Evolutionary conservation across 2,329 filamentous ascomycete genomes (phyloP), one percentile per base, ranked within the genome.

Genomic region (Penicillium sclerotigenum): DNA sequence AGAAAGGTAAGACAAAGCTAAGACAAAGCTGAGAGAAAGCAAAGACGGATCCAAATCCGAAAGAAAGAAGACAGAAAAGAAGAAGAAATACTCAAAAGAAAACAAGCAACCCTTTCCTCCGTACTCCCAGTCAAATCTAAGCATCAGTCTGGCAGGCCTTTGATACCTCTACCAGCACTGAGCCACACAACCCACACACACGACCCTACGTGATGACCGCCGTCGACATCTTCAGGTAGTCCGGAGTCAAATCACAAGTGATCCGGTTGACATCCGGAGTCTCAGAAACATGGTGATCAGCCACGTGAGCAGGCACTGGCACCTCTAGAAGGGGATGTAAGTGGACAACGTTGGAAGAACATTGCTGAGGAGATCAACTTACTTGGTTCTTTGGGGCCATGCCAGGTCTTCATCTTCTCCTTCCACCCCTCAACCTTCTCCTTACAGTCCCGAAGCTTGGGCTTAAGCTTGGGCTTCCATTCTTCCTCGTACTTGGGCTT

Each of bases 141-240:
- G 18, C 26, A 42, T 24, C 36, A 45, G 31, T 8, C 22, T 24
- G 16, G 29, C 38, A 29, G 31, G 40, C 29, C 31, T 45, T 52
- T 20, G 6, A 37, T 52, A 36, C 40, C 51, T 48, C 43, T 48
- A 41, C 33, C 26, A 8, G 20, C 20, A 53, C 52, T 37, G 20
- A 43, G 52, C 29, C 13, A 36, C 8, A 22, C 3, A 18, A 46
- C 16, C 6, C 3, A 24, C 29, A 20, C 20, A 18, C n/a, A 18
- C 8, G 3, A 18, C 31, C 14, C 42, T 47, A 47, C 5, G 14
- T 14, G 13, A 36, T 38, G 26, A 5, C 6, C 6, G 47, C 47
- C n/a, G 53, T 38, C 1, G 53, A 31, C 47, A 16, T 51, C 40
- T n/a, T 33, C 40, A 52, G 16, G n/a, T 55, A 52, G 13, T 40